phyloP scores from a whole-genome alignment of 75 land plant species.

The Pinus tabuliformis region DNA sequence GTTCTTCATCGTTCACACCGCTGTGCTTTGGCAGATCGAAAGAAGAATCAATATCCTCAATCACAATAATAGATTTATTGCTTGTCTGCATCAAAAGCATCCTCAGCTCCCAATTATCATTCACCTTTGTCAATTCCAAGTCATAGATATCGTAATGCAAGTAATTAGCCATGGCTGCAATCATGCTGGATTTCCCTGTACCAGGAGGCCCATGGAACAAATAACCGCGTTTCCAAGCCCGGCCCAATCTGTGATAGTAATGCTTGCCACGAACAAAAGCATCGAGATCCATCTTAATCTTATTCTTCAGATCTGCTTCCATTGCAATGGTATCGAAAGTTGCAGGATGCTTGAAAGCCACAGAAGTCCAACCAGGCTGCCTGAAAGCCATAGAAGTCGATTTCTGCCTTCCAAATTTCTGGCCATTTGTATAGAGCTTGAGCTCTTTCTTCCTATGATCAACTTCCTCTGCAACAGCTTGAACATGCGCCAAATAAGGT shows the following conservation, averaged over 20 bases:
- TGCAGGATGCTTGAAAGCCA: slow-evolving; percentile 63
- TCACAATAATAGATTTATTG: too few relatives aligned
- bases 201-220: too few relatives aligned
- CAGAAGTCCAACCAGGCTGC: slow-evolving; percentile 59
- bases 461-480: too few relatives aligned
- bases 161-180: slow-evolving; percentile 17
- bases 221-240: too few relatives aligned
- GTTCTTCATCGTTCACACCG: too few relatives aligned
- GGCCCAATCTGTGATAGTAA: slow-evolving; percentile 43
- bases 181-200: too few relatives aligned
- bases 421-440: slow-evolving; percentile 30
- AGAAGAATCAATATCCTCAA: too few relatives aligned
- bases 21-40: not conserved
- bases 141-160: slow-evolving; percentile 83
- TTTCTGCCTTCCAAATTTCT: slow-evolving; percentile 26
- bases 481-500: too few relatives aligned
- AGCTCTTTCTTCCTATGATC: too few relatives aligned
- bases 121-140: slow-evolving; percentile 49
- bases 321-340: slow-evolving; percentile 55
- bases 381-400: slow-evolving; percentile 30
- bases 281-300: slow-evolving; percentile 41
- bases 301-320: slow-evolving; percentile 29
- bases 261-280: slow-evolving; percentile 45
- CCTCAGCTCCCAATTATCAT: not conserved
- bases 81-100: too few relatives aligned